phyloP scores from a whole-genome alignment of 495 filamentous ascomycete genomes.

The Penicillium canescens region DNA sequence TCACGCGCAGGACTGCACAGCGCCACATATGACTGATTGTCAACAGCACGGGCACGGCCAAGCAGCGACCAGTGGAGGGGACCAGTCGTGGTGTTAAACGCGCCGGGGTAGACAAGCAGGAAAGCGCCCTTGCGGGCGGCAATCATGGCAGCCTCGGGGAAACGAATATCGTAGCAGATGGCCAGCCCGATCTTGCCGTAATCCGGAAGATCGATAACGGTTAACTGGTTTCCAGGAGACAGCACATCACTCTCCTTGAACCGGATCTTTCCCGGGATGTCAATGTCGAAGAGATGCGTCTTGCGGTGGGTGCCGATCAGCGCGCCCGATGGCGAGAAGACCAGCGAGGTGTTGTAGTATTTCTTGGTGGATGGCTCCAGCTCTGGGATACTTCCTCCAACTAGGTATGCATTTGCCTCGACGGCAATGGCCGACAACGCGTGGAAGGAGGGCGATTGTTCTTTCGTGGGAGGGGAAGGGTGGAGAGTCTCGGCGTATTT shows the following conservation, averaged over 20 bases:
- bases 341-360: conserved; percentile 89
- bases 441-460: conserved; percentile 78
- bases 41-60: conserved; percentile 80
- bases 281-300: conserved; percentile 98
- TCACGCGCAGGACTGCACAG: conserved; percentile 91
- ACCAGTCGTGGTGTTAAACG: conserved; percentile 93
- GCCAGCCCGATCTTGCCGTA: conserved; percentile 84
- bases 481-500: conserved; percentile 87
- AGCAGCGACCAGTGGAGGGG: conserved; percentile 86
- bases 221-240: conserved; percentile 76
- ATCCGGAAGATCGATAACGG: conserved; percentile 78
- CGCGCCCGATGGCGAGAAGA: conserved; percentile 73
- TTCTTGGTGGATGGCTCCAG: conserved; percentile 61
- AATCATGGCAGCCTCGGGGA: conserved; percentile 91
- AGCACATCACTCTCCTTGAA: conserved; percentile 92
- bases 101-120: conserved; percentile 85
- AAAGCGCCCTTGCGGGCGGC: conserved; percentile 83
- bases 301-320: conserved; percentile 90
- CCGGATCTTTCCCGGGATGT: conserved; percentile 90
- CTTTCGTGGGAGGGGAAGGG: conserved; percentile 69
- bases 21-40: conserved; percentile 94
- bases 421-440: conserved; percentile 76
- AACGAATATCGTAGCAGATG: conserved; percentile 97
- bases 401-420: conserved; percentile 73
- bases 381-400: conserved; percentile 95